phyloP scores from a whole-genome alignment of 768 basidiomycete species.

The Boletus vermiculosoides region DNA sequence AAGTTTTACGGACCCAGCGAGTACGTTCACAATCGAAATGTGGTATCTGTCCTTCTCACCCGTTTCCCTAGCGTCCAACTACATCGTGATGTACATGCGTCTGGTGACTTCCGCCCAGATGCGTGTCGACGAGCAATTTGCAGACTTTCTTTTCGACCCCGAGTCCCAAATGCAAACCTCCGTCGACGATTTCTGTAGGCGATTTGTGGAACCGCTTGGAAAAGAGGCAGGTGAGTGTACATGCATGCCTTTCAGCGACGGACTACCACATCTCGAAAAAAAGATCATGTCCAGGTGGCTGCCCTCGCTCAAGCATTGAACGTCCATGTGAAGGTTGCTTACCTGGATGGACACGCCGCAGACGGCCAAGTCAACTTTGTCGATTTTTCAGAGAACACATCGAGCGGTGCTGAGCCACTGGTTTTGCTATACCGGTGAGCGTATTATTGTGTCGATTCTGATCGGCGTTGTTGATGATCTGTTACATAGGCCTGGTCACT shows the following conservation, averaged over 20 bases:
- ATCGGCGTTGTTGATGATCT: not conserved
- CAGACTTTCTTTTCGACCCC: constrained; percentile 74
- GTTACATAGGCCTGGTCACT: constrained; percentile 74
- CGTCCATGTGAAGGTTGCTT: constrained; percentile 71
- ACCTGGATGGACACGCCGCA: constrained; percentile 65
- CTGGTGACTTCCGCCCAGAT: constrained; percentile 84
- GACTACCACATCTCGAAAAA: not conserved
- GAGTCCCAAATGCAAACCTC: constrained; percentile 60
- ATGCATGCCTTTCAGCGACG: not conserved
- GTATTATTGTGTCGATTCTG: not conserved
- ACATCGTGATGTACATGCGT: constrained; percentile 77
- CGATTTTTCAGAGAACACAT: constrained; percentile 52
- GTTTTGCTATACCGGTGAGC: constrained; percentile 73
- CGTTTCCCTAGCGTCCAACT: constrained; percentile 53
- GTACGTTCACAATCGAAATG: constrained; percentile 32
- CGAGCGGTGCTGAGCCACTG: constrained; percentile 49
- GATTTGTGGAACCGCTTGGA: constrained; percentile 73
- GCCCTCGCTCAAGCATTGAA: constrained; percentile 69
- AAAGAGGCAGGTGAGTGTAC: constrained; percentile 64
- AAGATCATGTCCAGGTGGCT: constrained; percentile 77
- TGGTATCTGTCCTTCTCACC: constrained; percentile 2
- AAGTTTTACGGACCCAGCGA: constrained; percentile 51
- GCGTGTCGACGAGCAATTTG: constrained; percentile 53
- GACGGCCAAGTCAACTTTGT: constrained; percentile 63
- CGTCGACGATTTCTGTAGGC: constrained; percentile 67